Evolutionary conservation across 2,329 filamentous ascomycete species (phyloP).

Genomic region (Pseudogymnoascus sp.): DNA sequence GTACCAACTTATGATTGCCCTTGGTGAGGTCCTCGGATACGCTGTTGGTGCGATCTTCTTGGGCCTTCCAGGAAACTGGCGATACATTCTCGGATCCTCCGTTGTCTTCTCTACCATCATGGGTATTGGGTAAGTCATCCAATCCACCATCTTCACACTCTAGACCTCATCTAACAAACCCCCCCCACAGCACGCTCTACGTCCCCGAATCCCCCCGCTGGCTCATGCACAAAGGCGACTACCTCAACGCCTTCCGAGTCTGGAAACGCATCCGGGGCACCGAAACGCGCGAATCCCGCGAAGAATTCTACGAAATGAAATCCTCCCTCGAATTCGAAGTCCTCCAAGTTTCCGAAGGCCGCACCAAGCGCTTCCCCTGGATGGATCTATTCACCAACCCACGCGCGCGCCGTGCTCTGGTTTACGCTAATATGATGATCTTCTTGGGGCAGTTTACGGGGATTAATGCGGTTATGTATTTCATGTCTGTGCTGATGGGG

Average conservation of each 20-base stretch:
- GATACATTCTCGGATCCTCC: constrained; percentile 65
- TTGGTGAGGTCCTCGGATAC: constrained; percentile 66
- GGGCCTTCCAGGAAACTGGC: constrained; percentile 60
- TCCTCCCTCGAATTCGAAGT: constrained; percentile 50
- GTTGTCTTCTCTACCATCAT: constrained; percentile 60
- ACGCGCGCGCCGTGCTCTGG: constrained; percentile 54
- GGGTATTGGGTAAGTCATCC: constrained; percentile 24
- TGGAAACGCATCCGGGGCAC: constrained; percentile 65
- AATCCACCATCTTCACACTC: neutral
- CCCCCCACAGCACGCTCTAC: constrained; percentile 49
- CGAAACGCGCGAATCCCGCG: constrained; percentile 45
- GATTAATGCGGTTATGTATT: constrained; percentile 64
- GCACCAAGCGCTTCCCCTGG: constrained; percentile 54
- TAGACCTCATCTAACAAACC: neutral
- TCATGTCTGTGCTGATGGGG: constrained; percentile 59
- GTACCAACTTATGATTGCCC: constrained; percentile 68
- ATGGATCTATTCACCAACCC: constrained; percentile 66
- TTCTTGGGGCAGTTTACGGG: constrained; percentile 63
- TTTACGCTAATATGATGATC: constrained; percentile 64
- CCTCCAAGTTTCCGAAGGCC: constrained; percentile 39
- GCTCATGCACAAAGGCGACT: constrained; percentile 57
- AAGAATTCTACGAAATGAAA: constrained; percentile 67
- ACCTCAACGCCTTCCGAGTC: constrained; percentile 53
- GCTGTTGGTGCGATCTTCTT: constrained; percentile 66
- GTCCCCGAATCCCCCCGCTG: constrained; percentile 62